A percentile compares a stretch with the other conserved stretches of the same genome.
Conservation (phyloP, 495 filamentous ascomycete species). For the Penicillium fimorum region DNA sequence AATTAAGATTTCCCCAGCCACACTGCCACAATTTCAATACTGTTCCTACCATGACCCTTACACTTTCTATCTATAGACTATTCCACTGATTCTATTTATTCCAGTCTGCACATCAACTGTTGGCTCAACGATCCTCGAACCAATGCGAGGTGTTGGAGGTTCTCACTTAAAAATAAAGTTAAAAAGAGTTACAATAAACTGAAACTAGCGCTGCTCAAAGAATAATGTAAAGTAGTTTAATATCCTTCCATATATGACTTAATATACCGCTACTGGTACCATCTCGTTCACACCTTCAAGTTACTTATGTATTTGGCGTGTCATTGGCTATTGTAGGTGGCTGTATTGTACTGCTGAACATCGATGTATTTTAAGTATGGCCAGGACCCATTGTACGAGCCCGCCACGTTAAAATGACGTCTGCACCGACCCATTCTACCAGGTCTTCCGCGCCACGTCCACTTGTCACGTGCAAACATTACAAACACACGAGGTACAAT, state of each 20-base stretch:
- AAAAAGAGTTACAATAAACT: not conserved
- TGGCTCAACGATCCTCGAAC: not conserved
- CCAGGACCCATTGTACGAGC: not conserved
- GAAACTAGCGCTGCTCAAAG: not conserved
- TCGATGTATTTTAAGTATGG: not conserved
- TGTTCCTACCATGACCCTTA: not conserved
- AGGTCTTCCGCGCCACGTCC: not conserved
- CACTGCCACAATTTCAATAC: not conserved
- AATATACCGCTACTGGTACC: not conserved
- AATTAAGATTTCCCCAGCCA: slow-evolving; percentile 10
- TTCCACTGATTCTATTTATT: no score
- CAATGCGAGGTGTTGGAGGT: not conserved
- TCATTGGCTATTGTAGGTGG: not conserved
- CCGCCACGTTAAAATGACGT: slow-evolving; percentile 6
- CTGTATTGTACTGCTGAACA: not conserved
- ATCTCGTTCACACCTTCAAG: not conserved
- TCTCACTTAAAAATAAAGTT: not conserved
- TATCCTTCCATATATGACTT: not conserved
- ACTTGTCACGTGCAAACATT: not conserved
- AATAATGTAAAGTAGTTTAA: not conserved
- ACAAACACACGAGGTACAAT: not conserved
- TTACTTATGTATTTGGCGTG: not conserved
- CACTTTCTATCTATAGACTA: not conserved
- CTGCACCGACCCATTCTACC: not conserved
- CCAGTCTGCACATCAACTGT: not conserved